These are phyloP conservation scores for Colletotrichum incanum DNA, from an alignment of 2,329 filamentous ascomycete genomes.

Conservation along the genomic window DNA sequence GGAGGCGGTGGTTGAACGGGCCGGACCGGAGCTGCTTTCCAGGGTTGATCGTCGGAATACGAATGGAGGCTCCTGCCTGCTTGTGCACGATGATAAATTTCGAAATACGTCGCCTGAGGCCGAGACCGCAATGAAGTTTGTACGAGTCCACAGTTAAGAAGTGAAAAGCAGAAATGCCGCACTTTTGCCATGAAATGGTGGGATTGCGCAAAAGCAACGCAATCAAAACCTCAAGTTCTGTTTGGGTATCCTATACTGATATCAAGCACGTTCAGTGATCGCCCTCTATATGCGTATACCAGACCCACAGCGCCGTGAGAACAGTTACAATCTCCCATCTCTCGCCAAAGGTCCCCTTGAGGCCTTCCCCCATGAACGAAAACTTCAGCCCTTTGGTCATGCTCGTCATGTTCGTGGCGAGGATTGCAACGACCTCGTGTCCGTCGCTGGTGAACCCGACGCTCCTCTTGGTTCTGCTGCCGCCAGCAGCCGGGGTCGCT, in stretches of 20 bases:
- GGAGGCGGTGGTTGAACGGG: background rate
- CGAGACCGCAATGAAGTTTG: too few species aligned
- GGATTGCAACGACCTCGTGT: constrained; percentile 60
- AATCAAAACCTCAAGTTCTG: too few species aligned
- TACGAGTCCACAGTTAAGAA: too few species aligned
- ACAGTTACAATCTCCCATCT: constrained; percentile 61
- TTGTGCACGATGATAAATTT: background rate
- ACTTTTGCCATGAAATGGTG: too few species aligned
- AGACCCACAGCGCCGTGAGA: constrained; percentile 46
- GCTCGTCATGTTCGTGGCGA: constrained; percentile 50
- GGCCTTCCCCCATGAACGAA: constrained; percentile 57
- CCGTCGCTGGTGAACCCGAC: constrained; percentile 49
- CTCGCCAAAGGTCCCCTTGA: constrained; percentile 56
- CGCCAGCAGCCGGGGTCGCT: background rate
- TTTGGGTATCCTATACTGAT: background rate
- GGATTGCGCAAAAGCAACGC: too few species aligned
- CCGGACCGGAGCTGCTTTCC: background rate
- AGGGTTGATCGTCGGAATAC: background rate
- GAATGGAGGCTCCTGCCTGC: background rate
- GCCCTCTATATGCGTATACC: constrained; percentile 1
- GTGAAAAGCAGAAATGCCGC: too few species aligned
- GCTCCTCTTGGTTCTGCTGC: background rate
- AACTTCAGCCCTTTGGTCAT: constrained; percentile 56
- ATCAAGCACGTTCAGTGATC: background rate
- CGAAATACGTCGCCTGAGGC: too few species aligned